Evolutionary conservation across 2,329 filamentous ascomycete species (phyloP).

Genomic region (Beauveria sp.): DNA sequence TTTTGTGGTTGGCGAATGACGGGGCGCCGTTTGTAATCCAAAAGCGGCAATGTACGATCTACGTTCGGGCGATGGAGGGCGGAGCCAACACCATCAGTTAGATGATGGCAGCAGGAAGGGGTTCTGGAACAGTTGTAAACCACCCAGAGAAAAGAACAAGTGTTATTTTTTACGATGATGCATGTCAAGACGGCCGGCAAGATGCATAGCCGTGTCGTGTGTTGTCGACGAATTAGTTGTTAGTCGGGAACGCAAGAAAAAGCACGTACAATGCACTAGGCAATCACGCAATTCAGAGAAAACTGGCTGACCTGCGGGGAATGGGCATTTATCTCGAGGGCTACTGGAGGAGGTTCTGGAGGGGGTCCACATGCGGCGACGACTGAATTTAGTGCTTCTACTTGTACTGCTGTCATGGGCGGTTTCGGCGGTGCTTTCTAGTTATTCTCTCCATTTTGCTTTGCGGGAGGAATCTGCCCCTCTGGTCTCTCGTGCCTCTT

Average conservation of each 20-base stretch:
- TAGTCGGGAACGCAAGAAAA: background rate
- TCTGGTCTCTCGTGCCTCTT: too few relatives aligned
- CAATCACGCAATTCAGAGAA: conserved; percentile 28
- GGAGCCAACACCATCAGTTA: background rate
- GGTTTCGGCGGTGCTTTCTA: too few relatives aligned
- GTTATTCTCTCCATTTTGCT: too few relatives aligned
- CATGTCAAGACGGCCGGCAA: background rate
- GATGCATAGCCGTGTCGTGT: background rate
- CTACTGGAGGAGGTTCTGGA: background rate
- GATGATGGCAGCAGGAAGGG: background rate
- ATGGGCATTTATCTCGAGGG: conserved; percentile 11
- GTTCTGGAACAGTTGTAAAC: background rate
- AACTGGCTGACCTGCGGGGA: conserved; percentile 20
- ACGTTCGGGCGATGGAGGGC: background rate
- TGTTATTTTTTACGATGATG: too few relatives aligned
- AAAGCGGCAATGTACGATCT: conserved; percentile 6
- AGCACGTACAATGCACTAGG: conserved; percentile 20
- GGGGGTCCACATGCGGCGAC: background rate
- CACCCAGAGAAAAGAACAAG: background rate
- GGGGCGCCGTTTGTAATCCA: conserved; percentile 17
- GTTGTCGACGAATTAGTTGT: background rate
- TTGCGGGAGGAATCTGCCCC: too few relatives aligned
- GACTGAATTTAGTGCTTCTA: too few relatives aligned
- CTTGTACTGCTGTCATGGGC: too few relatives aligned
- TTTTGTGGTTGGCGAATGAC: background rate